phyloP scores from a whole-genome alignment of 768 basidiomycete species.

The Mycena chlorophos region DNA sequence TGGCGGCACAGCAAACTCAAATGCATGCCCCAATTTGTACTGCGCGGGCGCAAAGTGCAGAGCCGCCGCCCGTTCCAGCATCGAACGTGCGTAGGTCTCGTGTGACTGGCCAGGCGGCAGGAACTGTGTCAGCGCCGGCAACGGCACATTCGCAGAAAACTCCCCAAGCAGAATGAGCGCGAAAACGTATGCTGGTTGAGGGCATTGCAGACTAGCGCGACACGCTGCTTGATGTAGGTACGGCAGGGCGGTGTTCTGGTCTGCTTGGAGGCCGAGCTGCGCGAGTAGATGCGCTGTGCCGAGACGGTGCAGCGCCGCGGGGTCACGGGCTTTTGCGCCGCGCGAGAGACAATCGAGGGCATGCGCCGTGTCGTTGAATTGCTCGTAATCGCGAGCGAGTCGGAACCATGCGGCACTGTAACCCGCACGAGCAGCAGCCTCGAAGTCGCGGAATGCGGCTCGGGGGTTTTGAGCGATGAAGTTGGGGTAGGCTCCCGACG shows the following conservation, averaged over 20 bases:
- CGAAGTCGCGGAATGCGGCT: constrained; percentile 86
- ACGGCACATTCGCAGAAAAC: constrained; percentile 62
- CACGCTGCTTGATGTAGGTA: constrained; percentile 78
- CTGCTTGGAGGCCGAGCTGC: constrained; percentile 67
- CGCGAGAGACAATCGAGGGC: constrained; percentile 88
- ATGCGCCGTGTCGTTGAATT: constrained; percentile 68
- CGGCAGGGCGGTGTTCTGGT: constrained; percentile 59
- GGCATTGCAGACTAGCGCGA: constrained; percentile 68
- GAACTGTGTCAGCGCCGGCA: constrained; percentile 48
- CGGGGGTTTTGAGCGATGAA: constrained; percentile 67
- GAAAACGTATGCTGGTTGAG: constrained; percentile 87
- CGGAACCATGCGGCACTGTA: constrained; percentile 87
- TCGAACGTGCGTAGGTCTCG: constrained; percentile 65
- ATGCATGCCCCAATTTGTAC: constrained; percentile 90
- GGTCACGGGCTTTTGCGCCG: constrained; percentile 68
- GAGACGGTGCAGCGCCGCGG: constrained; percentile 48
- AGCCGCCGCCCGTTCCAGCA: constrained; percentile 84
- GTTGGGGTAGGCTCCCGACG: constrained; percentile 71
- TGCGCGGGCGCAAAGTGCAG: constrained; percentile 84
- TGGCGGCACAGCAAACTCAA: constrained; percentile 85
- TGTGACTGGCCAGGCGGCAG: constrained; percentile 51
- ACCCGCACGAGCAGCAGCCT: constrained; percentile 76
- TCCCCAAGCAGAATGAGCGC: constrained; percentile 86
- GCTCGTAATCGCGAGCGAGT: constrained; percentile 89
- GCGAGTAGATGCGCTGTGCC: constrained; percentile 92